A percentile compares a stretch with the other conserved stretches of the same genome.
These are phyloP conservation scores for Cryptosporidium andersoni DNA, from an alignment of 169 alveolate genomes.

Conservation along the genomic window DNA sequence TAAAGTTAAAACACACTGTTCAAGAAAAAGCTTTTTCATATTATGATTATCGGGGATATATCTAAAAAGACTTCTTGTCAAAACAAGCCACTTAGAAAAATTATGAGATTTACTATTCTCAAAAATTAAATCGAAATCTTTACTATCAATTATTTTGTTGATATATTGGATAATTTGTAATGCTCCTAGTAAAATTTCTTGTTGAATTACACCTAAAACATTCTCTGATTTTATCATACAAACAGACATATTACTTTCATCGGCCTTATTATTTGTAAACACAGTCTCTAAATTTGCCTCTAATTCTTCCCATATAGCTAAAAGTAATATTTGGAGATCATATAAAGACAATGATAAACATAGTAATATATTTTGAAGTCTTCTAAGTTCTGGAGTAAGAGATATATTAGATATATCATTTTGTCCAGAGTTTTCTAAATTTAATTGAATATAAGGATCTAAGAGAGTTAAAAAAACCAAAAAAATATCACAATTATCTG, in stretches of 20 bases:
- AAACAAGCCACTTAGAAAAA: no score
- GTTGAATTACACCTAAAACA: neutral
- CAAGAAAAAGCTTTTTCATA: no score
- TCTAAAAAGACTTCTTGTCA: no score
- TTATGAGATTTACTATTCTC: no score
- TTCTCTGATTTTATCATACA: neutral
- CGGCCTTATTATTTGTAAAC: neutral
- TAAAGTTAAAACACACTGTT: no score
- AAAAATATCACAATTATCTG: slow-evolving; percentile 38
- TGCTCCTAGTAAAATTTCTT: no score
- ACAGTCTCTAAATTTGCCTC: slow-evolving; percentile 7
- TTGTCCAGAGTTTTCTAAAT: neutral
- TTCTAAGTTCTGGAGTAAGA: slow-evolving; percentile 11
- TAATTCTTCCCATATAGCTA: slow-evolving; percentile 19
- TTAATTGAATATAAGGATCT: slow-evolving; percentile 30
- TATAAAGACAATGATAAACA: slow-evolving; percentile 5
- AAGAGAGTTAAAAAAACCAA: slow-evolving; percentile 35
- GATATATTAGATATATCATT: slow-evolving; percentile 16
- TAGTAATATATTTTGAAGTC: slow-evolving; percentile 10
- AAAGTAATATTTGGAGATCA: slow-evolving; percentile 14
- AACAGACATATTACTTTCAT: slow-evolving; percentile 7
- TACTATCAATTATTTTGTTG: no score
- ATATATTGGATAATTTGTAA: no score
- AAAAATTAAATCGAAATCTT: no score
- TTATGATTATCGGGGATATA: no score